phyloP scores from a whole-genome alignment of 2,329 filamentous ascomycete genomes.

The Dactylellina sp. region DNA sequence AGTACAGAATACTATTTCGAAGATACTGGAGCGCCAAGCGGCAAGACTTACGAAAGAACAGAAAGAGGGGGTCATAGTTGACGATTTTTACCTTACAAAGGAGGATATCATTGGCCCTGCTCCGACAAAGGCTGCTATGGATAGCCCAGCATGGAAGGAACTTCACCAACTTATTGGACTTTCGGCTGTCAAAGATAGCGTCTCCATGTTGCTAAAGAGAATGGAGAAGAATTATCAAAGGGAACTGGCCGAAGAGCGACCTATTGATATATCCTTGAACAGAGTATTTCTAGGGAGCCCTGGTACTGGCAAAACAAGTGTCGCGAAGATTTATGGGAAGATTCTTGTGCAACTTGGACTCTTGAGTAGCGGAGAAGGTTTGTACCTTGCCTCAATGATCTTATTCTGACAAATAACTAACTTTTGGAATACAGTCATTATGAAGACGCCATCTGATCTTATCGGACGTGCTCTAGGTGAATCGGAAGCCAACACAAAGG shows the following conservation, averaged over 20 bases:
- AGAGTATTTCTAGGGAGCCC: constrained; percentile 77
- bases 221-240: constrained; percentile 74
- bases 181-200: constrained; percentile 71
- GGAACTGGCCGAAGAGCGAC: constrained; percentile 72
- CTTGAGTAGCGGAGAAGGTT: constrained; percentile 73
- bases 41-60: constrained; percentile 69
- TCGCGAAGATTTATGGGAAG: constrained; percentile 77
- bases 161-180: constrained; percentile 73
- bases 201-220: constrained; percentile 71
- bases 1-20: constrained; percentile 72
- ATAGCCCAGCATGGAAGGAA: constrained; percentile 69
- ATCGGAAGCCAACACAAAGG: constrained; percentile 79
- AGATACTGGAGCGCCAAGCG: constrained; percentile 72
- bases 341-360: constrained; percentile 77
- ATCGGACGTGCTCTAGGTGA: constrained; percentile 73
- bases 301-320: constrained; percentile 80
- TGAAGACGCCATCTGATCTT: constrained; percentile 79
- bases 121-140: constrained; percentile 70
- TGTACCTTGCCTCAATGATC: background rate
- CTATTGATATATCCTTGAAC: constrained; percentile 74
- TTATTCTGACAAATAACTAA: constrained; percentile 18
- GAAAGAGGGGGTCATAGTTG: constrained; percentile 63
- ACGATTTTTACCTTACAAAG: constrained; percentile 73
- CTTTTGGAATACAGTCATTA: constrained; percentile 67
- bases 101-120: constrained; percentile 78